Evolutionary conservation across 164 flowering plant species (phyloP), one percentile per base, ranked within the genome.

Genomic region (Umbellularia californica): DNA sequence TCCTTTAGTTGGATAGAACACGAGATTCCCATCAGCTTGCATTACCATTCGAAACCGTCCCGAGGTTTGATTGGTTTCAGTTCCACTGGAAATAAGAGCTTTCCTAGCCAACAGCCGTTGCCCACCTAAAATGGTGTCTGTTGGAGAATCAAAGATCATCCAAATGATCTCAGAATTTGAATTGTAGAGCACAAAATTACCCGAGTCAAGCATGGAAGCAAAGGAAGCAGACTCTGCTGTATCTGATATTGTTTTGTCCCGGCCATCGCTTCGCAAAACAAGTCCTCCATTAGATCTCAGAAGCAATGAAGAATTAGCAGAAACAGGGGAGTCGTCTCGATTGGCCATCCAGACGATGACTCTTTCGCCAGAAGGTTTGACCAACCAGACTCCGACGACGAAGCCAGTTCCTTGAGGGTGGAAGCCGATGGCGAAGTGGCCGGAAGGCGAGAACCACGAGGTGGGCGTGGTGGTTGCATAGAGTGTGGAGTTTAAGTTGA

Each of bases 161-260:
- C 83, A 81, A 0, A 79, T 75, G 17, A 74, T 67, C 2, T 14
- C 13, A 0, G 63, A 51, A 1, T 58, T 0, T 0, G 73, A 66
- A 69, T 69, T 24, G 25, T 74, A 69, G 63, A 81, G 74, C 17
- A 76, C 76, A 11, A 81, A 79, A 15, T 79, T 77, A 3, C 80
- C 81, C 1, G 82, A 63, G 52, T 85, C 85, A 2, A 82, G 80
- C 83, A 83, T 76, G 2, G 86, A 80, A 22, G 82, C 82, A 2
- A 1, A 75, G 52, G 65, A 74, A 17, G 64, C 64, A 5, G 65
- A 5, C n/a, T 10, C 80, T 2, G 75, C 23, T 64, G 33, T 20
- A 11, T 2, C 19, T 23, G 68, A 24, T 23, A 65, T 65, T 17
- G 77, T 68, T 27, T 74, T 71, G 41, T 4, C 25, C 0, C 11